These are phyloP conservation scores for Suillus spraguei DNA, from an alignment of 768 basidiomycete species.

Conservation along the genomic window DNA sequence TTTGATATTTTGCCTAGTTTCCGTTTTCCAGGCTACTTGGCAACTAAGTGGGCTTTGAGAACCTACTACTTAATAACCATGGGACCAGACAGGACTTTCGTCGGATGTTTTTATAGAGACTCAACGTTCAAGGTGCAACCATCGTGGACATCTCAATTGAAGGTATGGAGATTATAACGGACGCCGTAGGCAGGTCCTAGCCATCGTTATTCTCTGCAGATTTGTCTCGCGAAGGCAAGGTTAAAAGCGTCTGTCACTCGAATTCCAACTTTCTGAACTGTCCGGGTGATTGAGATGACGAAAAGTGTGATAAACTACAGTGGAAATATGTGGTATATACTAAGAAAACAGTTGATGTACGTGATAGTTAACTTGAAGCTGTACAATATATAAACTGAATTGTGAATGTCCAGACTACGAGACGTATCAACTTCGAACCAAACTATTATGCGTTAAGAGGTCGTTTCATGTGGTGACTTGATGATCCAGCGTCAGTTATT, in stretches of 20 bases:
- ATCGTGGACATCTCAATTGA: not conserved
- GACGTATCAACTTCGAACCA: not conserved
- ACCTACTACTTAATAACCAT: not conserved
- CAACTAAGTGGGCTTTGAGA: not conserved
- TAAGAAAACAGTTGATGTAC: not conserved
- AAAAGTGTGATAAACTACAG: not conserved
- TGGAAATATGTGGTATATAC: not conserved
- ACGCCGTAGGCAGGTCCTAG: not conserved
- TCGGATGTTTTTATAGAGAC: not conserved
- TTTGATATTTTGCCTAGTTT: not conserved
- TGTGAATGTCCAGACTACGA: not conserved
- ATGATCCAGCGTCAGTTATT: not conserved
- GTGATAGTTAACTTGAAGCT: not conserved
- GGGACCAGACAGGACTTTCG: not conserved
- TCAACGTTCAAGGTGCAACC: not conserved
- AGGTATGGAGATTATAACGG: not conserved
- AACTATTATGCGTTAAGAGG: not conserved
- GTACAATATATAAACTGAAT: not conserved
- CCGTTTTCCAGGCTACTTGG: not conserved
- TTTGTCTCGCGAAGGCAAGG: not conserved
- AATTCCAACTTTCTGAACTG: not conserved
- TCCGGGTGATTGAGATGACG: not conserved
- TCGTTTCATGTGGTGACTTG: not conserved
- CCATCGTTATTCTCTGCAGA: not conserved
- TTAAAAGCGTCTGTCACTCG: not conserved